Evolutionary conservation across 352 stramenopile genomes (phyloP).

Genomic region (Globisporangium splendens): DNA sequence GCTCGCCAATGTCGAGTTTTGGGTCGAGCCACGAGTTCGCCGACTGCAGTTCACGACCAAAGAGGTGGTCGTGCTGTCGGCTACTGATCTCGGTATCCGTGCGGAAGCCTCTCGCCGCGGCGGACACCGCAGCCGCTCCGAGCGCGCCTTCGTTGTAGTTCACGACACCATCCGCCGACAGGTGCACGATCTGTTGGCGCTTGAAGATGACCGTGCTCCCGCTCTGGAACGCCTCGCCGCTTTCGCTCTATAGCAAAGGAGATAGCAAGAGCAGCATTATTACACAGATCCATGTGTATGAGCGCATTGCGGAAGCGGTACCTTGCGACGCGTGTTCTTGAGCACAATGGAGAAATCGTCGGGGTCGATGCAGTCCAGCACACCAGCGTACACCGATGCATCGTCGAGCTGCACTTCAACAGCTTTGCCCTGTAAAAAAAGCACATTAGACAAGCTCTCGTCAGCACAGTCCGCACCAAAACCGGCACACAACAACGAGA

Average conservation of each 20-base stretch:
- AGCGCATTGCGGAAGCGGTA: background rate
- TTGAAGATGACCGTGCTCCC: slow-evolving; percentile 79
- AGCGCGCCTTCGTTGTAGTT: slow-evolving; percentile 58
- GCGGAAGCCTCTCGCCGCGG: slow-evolving; percentile 35
- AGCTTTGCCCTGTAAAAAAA: slow-evolving; percentile 48
- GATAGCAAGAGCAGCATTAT: too few species aligned
- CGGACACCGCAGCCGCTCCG: slow-evolving; percentile 14
- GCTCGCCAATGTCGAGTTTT: slow-evolving; percentile 65
- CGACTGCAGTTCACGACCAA: slow-evolving; percentile 56
- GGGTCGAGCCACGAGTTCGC: slow-evolving; percentile 82
- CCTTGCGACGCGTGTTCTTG: slow-evolving; percentile 65
- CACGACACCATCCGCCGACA: slow-evolving; percentile 51
- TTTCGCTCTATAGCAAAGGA: slow-evolving; percentile 17
- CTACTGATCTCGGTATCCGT: slow-evolving; percentile 92
- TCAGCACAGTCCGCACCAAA: slow-evolving; percentile 1
- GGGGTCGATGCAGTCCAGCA: slow-evolving; percentile 80
- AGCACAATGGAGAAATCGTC: slow-evolving; percentile 83
- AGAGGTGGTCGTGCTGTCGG: slow-evolving; percentile 61
- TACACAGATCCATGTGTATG: too few species aligned
- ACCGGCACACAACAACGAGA: too few species aligned
- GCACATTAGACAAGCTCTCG: too few species aligned
- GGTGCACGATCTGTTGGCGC: slow-evolving; percentile 56
- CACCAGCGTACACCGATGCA: slow-evolving; percentile 56
- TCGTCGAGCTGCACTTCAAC: slow-evolving; percentile 68
- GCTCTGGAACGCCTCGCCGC: slow-evolving; percentile 51